Percentiles rank a stretch among this genome's conserved stretches.
These are phyloP conservation scores for Fomitopsis palustris DNA, from an alignment of 1,284 basidiomycete species.

Conservation along the genomic window DNA sequence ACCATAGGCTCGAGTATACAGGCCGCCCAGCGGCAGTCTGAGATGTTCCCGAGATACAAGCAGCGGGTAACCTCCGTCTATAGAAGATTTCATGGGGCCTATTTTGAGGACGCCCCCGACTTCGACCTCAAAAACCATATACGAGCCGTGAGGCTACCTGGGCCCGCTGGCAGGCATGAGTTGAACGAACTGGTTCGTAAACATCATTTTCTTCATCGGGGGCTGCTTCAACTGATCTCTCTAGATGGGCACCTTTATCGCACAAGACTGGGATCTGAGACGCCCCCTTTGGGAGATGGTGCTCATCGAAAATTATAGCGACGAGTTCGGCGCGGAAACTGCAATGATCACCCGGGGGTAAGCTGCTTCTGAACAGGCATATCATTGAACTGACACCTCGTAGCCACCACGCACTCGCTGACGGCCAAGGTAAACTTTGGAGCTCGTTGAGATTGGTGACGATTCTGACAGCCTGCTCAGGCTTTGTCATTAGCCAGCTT, in stretches of 20 bases:
- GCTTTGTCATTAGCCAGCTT: slow-evolving; percentile 29
- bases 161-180: slow-evolving; percentile 25
- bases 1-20: slow-evolving; percentile 6
- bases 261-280: slow-evolving; percentile 27
- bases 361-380: neutral
- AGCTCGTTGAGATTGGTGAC: neutral
- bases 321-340: slow-evolving; percentile 24
- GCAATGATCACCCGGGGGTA: slow-evolving; percentile 26
- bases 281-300: slow-evolving; percentile 27
- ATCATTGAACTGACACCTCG: neutral
- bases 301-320: slow-evolving; percentile 26
- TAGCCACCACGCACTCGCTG: slow-evolving; percentile 26
- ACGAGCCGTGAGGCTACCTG: slow-evolving; percentile 16
- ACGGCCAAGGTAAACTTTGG: slow-evolving; percentile 21
- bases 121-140: slow-evolving; percentile 25
- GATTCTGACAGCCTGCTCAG: slow-evolving; percentile 1
- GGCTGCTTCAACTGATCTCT: neutral
- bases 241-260: slow-evolving; percentile 28
- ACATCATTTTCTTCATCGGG: neutral
- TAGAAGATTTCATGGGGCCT: slow-evolving; percentile 22
- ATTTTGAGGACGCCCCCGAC: slow-evolving; percentile 26
- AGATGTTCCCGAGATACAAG: slow-evolving; percentile 26
- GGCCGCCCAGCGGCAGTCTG: slow-evolving; percentile 9
- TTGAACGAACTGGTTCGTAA: slow-evolving; percentile 22
- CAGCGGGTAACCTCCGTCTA: slow-evolving; percentile 22